Conservation (phyloP, 306 rosid species). For the Fragaria vesca region DNA sequence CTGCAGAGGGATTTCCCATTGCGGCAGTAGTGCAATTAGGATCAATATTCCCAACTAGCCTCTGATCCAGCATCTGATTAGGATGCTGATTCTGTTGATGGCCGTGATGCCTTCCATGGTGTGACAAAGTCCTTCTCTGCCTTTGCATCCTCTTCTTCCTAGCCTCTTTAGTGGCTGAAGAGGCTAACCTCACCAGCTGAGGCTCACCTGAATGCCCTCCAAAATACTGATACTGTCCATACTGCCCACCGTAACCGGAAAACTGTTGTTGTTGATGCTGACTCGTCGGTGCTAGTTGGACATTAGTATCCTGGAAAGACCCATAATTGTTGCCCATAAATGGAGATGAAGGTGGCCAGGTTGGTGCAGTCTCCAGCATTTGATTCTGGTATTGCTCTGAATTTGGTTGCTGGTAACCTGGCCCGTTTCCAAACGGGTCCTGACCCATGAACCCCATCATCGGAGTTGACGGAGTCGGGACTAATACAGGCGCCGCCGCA, state of each 20-base stretch:
- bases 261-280: slow-evolving; percentile 31
- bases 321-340: slow-evolving; percentile 47
- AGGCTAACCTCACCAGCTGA: slow-evolving; percentile 57
- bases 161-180: slow-evolving; percentile 90
- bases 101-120: slow-evolving; percentile 36
- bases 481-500: slow-evolving; percentile 9
- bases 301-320: slow-evolving; percentile 44
- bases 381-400: slow-evolving; percentile 37
- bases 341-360: slow-evolving; percentile 68
- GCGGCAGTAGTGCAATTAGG: slow-evolving; percentile 42
- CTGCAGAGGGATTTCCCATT: slow-evolving; percentile 9
- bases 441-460: slow-evolving; percentile 49
- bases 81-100: slow-evolving; percentile 40
- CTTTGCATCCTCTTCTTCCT: slow-evolving; percentile 96
- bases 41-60: slow-evolving; percentile 27
- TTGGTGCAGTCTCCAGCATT: slow-evolving; percentile 48
- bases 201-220: slow-evolving; percentile 43
- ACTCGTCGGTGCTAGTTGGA: slow-evolving; percentile 10
- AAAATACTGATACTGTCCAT: slow-evolving; percentile 45
- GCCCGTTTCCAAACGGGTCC: slow-evolving; percentile 19
- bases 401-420: not conserved
- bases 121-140: slow-evolving; percentile 59
- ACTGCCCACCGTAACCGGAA: slow-evolving; percentile 43
- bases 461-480: slow-evolving; percentile 24
- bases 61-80: slow-evolving; percentile 36